Evolutionary conservation across 1,139 yeast species (phyloP).

Genomic region (Scheffersomyces illinoinensis): DNA sequence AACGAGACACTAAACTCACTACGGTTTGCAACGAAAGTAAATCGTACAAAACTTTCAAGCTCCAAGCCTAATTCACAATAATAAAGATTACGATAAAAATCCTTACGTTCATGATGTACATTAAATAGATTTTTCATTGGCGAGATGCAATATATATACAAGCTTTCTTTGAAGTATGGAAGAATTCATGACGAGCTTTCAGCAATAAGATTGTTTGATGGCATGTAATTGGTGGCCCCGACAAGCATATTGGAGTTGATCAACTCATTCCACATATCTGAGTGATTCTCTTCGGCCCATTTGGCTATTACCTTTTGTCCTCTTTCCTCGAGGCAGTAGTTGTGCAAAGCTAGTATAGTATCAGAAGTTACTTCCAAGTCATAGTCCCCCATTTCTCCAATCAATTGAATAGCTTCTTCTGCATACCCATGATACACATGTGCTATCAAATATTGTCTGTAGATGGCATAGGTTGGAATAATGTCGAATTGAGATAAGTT

Average conservation of each 20-base stretch:
- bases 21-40: conserved; percentile 86
- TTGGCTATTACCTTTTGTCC: conserved; percentile 48
- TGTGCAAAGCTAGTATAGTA: conserved; percentile 58
- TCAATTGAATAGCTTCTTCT: conserved; percentile 57
- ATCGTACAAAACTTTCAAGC: conserved; percentile 44
- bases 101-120: background rate
- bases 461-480: conserved; percentile 55
- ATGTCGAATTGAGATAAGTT: conserved; percentile 56
- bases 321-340: conserved; percentile 55
- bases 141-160: conserved; percentile 1
- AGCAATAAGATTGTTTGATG: conserved; percentile 20
- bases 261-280: conserved; percentile 50
- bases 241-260: conserved; percentile 38
- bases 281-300: conserved; percentile 54
- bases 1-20: conserved; percentile 82
- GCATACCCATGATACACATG: conserved; percentile 70
- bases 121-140: too few species aligned
- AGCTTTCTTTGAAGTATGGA: conserved; percentile 2
- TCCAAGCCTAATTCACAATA: conserved; percentile 6
- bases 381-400: conserved; percentile 51
- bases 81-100: background rate
- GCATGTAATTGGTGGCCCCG: conserved; percentile 35
- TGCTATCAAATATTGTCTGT: conserved; percentile 67
- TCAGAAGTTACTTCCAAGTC: conserved; percentile 52
- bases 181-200: conserved; percentile 4